These are phyloP conservation scores for Lichtheimia corymbifera DNA, from an alignment of 371 early-diverging fungal species.

Conservation along the genomic window DNA sequence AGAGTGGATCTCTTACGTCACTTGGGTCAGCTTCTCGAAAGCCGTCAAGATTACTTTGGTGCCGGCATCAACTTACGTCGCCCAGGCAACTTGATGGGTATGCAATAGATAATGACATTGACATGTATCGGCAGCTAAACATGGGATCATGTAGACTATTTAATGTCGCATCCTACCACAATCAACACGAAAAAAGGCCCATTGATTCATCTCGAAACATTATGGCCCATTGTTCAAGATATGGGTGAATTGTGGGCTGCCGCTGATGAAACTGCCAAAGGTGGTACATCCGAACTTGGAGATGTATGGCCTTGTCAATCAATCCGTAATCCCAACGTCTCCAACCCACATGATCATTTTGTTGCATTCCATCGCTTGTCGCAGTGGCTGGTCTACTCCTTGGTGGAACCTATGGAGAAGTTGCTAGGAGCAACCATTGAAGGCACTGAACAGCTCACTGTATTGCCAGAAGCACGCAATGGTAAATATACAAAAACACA, in stretches of 20 bases:
- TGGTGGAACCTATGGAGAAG: conserved; percentile 81
- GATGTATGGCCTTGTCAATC: conserved; percentile 87
- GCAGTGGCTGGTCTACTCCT: conserved; percentile 93
- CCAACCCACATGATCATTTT: conserved; percentile 35
- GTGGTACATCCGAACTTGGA: conserved; percentile 63
- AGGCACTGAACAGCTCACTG: conserved; percentile 76
- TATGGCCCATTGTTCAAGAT: conserved; percentile 82
- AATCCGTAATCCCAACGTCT: conserved; percentile 10
- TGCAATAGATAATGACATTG: conserved; percentile 6
- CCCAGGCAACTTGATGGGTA: conserved; percentile 87
- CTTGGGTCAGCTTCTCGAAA: conserved; percentile 57
- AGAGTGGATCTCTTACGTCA: conserved; percentile 71
- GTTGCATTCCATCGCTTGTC: conserved; percentile 91
- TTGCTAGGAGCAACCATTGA: conserved; percentile 64
- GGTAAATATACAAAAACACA: conserved; percentile 39
- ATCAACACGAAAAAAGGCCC: conserved; percentile 49
- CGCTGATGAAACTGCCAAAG: conserved; percentile 56
- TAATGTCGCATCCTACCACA: conserved; percentile 42
- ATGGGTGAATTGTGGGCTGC: conserved; percentile 52
- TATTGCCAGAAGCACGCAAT: conserved; percentile 91
- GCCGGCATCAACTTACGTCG: conserved; percentile 53
- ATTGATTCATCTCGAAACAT: conserved; percentile 64
- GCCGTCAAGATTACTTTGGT: conserved; percentile 54
- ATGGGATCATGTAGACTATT: conserved; percentile 30
- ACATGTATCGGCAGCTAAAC: background rate